These are phyloP conservation scores for Apiospora phragmitis DNA, from an alignment of 2,329 filamentous ascomycete genomes.

Conservation along the genomic window DNA sequence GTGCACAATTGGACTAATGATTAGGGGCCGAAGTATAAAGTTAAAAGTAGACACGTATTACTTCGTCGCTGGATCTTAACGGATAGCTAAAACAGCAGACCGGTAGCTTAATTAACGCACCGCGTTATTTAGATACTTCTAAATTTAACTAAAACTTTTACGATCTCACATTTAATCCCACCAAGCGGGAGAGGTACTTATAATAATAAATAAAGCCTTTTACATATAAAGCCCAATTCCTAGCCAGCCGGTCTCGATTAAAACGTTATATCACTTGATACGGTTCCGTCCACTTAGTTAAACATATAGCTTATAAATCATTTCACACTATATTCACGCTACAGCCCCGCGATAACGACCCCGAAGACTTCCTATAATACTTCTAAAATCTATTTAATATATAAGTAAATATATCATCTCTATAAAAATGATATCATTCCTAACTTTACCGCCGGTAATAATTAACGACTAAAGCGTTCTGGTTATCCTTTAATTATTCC, in stretches of 20 bases:
- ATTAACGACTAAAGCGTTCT: slow-evolving; percentile 54
- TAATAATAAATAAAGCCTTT: background rate
- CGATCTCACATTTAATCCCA: background rate
- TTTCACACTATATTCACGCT: background rate
- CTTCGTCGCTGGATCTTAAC: background rate
- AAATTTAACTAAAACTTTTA: background rate
- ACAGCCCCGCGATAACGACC: background rate
- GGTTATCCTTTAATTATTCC: slow-evolving; percentile 77
- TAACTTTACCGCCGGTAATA: background rate
- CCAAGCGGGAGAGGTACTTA: background rate
- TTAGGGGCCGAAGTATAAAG: too few relatives aligned
- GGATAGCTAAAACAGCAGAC: background rate
- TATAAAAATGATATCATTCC: background rate
- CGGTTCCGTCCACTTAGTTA: background rate
- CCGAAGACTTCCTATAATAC: background rate
- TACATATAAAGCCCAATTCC: background rate
- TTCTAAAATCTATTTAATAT: background rate
- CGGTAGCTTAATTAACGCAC: background rate
- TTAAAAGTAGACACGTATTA: too few relatives aligned
- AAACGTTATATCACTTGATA: background rate
- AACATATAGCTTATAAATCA: background rate
- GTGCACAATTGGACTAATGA: background rate
- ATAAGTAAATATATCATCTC: background rate
- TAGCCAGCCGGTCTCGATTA: background rate
- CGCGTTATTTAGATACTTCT: background rate